These are phyloP conservation scores for Wallacemonas sp. DNA, from an alignment of 208 protist species.

Conservation along the genomic window DNA sequence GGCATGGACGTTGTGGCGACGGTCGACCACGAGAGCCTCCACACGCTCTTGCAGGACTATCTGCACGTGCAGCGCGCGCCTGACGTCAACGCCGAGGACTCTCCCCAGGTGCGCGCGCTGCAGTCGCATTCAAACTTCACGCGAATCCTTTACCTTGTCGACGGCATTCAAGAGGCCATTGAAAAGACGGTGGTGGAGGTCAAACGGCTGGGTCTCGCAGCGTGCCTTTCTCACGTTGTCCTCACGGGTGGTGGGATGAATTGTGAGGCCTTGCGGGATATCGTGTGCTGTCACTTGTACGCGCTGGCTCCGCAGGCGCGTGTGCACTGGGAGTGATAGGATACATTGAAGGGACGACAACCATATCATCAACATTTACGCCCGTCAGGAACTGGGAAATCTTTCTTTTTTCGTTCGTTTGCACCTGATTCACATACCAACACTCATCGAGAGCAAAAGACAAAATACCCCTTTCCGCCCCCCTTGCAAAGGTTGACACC, in stretches of 20 bases:
- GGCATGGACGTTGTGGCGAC: not conserved
- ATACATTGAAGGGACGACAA: not conserved
- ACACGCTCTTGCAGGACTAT: not conserved
- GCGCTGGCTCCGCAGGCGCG: not conserved
- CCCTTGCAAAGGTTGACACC: too few relatives aligned
- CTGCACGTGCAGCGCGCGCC: not conserved
- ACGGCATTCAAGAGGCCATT: constrained; percentile 4
- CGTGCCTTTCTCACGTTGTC: constrained; percentile 6
- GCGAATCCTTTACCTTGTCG: not conserved
- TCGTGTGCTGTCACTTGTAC: not conserved
- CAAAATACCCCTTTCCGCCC: too few relatives aligned
- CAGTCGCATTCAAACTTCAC: not conserved
- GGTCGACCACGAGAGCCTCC: not conserved
- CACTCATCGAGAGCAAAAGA: too few relatives aligned
- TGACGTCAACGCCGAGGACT: not conserved
- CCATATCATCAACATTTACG: too few relatives aligned
- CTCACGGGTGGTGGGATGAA: not conserved
- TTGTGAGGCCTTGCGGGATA: not conserved
- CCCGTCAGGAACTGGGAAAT: too few relatives aligned
- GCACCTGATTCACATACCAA: too few relatives aligned
- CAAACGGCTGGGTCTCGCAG: not conserved
- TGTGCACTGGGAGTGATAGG: constrained; percentile 3
- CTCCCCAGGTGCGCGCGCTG: not conserved
- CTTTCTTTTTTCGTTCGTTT: too few relatives aligned
- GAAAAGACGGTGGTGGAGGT: not conserved